phyloP scores from a whole-genome alignment of 2,329 filamentous ascomycete genomes.

The Ceratocystiopsis minuta region DNA sequence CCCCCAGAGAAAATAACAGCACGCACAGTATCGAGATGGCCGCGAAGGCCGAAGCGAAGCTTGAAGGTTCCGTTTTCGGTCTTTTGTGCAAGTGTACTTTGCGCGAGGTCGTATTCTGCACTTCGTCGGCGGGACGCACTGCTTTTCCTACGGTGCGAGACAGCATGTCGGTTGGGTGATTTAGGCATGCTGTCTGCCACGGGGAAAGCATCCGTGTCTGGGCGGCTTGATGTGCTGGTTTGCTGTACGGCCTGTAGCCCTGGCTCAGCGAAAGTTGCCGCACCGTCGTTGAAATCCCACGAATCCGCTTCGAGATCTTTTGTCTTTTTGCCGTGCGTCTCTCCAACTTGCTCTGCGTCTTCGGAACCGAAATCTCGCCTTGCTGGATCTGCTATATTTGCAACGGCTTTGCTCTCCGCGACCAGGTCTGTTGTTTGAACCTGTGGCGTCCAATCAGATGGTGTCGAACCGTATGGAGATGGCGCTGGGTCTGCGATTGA shows the following conservation, averaged over 20 bases:
- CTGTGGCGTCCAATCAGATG: constrained; percentile 25
- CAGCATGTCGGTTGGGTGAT: constrained; percentile 53
- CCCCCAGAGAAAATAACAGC: constrained; percentile 94
- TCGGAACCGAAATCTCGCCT: too few species aligned
- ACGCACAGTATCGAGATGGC: constrained; percentile 84
- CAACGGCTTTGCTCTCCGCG: too few species aligned
- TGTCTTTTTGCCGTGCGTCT: constrained; percentile 29
- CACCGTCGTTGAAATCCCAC: constrained; percentile 79
- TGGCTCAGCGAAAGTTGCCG: constrained; percentile 42
- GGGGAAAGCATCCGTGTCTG: constrained; percentile 78
- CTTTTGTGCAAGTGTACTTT: constrained; percentile 33
- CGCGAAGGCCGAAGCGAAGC: constrained; percentile 76
- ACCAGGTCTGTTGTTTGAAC: constrained; percentile 36
- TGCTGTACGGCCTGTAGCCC: constrained; percentile 13
- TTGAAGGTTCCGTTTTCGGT: constrained; percentile 68
- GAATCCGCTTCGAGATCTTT: constrained; percentile 43
- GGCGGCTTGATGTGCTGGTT: constrained; percentile 34
- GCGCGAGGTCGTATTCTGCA: constrained; percentile 44
- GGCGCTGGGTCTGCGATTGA: background rate
- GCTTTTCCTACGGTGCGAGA: constrained; percentile 61
- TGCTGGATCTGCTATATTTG: too few species aligned
- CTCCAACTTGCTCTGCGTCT: constrained; percentile 7
- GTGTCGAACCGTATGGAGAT: background rate
- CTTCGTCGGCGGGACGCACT: constrained; percentile 57
- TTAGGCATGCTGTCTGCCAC: constrained; percentile 64